These are phyloP conservation scores for Physcomitrium patens DNA, from an alignment of 225 moss, liverwort and hornwort species.

Conservation along the genomic window DNA sequence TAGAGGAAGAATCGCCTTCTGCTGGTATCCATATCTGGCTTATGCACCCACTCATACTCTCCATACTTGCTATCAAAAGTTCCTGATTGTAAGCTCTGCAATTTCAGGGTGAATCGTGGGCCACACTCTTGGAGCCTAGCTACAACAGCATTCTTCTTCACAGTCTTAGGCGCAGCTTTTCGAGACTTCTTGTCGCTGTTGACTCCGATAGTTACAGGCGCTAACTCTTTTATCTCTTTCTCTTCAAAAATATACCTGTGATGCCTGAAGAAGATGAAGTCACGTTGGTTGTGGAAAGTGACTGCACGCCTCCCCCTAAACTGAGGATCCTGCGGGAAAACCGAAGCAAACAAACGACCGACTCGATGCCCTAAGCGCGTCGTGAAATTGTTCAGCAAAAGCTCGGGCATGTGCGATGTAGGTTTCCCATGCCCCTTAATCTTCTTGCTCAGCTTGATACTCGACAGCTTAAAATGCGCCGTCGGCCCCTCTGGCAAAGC, in stretches of 20 bases:
- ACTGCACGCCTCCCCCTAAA: slow-evolving; percentile 88
- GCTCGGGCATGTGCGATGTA: slow-evolving; percentile 91
- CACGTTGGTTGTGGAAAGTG: slow-evolving; percentile 96
- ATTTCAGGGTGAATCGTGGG: slow-evolving; percentile 88
- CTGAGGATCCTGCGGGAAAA: slow-evolving; percentile 94
- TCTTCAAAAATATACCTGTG: slow-evolving; percentile 96
- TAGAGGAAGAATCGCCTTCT: slow-evolving; percentile 90
- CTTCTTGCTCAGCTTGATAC: slow-evolving; percentile 79
- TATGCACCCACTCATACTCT: slow-evolving; percentile 97
- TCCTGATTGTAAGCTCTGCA: slow-evolving; percentile 88
- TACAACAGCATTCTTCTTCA: slow-evolving; percentile 69
- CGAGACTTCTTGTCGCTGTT: slow-evolving; percentile 52
- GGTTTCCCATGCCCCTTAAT: slow-evolving; percentile 93
- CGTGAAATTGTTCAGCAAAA: slow-evolving; percentile 90
- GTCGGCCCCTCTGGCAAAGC: slow-evolving; percentile 94
- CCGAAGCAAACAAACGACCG: slow-evolving; percentile 81
- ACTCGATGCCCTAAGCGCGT: slow-evolving; percentile 93
- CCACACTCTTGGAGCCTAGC: slow-evolving; percentile 97
- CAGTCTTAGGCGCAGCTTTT: slow-evolving; percentile 53
- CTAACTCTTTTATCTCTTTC: slow-evolving; percentile 71
- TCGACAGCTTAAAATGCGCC: slow-evolving; percentile 91
- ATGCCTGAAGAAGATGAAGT: slow-evolving; percentile 95
- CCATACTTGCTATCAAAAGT: slow-evolving; percentile 95
- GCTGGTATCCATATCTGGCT: slow-evolving; percentile 97
- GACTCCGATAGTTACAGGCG: slow-evolving; percentile 53